Evolutionary conservation across 257 asterid genomes (phyloP), one percentile per base, ranked within the genome.

Genomic region (Penstemon barbatus): DNA sequence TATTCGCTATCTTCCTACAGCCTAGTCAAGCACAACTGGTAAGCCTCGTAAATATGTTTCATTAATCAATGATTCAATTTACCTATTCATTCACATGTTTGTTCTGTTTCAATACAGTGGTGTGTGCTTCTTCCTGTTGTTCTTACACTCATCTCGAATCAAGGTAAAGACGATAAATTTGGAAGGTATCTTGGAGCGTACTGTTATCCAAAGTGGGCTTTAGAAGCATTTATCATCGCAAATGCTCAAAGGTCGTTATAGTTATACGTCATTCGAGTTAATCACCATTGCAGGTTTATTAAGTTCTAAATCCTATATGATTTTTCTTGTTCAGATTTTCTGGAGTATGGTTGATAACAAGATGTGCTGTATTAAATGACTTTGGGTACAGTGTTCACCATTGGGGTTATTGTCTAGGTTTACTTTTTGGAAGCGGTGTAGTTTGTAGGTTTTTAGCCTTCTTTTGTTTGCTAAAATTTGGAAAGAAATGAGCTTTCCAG

Each of bases 41-140:
- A 80, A 11, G 75, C 49, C 60, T 52, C 46, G 15, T n/a, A 10
- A 58, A 42, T 59, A 60, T 45, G 19, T 8, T 3, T 66, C 42
- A 44, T 45, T 12, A 41, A 41, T 42, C n/a, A 5, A n/a, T 39
- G 9, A 25, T 10, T 54, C 19, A 33, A 45, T 65, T 45, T 49
- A 25, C 49, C 33, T 25, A 51, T 51, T 65, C 50, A 3, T 39
- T 19, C 38, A 10, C 12, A 4, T 4, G 6, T 61, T 41, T 64
- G 61, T 66, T 13, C 41, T 73, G 61, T 62, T 58, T 65, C 53
- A 63, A 73, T 59, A 68, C 96, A 94, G 99, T 89, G 96, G 96
- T 94, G 97, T 52, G 99, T 91, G 82, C 95, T 94, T 48, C 84
- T 94, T 71, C 99, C 99, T 5, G 97, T 94, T 11, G 97, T 94